Conservation (phyloP, 140 eudicot genomes). For the Oenanthe javanica region DNA sequence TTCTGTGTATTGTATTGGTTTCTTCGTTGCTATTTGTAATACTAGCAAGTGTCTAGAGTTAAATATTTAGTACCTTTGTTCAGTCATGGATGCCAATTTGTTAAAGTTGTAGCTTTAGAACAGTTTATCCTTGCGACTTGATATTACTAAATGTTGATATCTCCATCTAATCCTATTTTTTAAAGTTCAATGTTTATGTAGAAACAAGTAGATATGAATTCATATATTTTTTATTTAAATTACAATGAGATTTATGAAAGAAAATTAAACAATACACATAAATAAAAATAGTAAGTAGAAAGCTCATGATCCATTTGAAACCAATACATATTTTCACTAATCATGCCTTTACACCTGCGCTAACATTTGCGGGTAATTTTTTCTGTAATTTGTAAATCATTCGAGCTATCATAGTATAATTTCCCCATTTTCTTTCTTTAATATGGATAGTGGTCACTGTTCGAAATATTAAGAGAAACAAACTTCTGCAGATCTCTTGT, state of each 20-base stretch:
- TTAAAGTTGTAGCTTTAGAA: background rate
- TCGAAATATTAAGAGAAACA: background rate
- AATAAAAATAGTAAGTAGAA: background rate
- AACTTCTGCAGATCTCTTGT: constrained; percentile 71
- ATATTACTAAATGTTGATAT: background rate
- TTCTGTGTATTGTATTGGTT: background rate
- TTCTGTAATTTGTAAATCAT: background rate
- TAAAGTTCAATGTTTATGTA: background rate
- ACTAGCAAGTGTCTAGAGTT: background rate
- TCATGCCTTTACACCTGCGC: background rate
- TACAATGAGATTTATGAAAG: background rate
- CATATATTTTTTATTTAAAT: background rate
- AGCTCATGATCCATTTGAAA: background rate
- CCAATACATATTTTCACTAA: background rate
- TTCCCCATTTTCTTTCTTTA: background rate
- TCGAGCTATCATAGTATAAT: background rate
- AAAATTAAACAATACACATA: background rate
- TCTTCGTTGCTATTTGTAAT: background rate
- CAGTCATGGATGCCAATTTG: background rate
- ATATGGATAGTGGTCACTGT: background rate
- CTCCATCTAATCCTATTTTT: too few species aligned
- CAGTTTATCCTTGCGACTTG: background rate
- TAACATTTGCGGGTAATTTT: background rate
- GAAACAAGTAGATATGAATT: background rate
- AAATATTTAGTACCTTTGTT: background rate